Base-by-base conservation (phyloP, 345 rosid species). In the Erodium maritimum region DNA sequence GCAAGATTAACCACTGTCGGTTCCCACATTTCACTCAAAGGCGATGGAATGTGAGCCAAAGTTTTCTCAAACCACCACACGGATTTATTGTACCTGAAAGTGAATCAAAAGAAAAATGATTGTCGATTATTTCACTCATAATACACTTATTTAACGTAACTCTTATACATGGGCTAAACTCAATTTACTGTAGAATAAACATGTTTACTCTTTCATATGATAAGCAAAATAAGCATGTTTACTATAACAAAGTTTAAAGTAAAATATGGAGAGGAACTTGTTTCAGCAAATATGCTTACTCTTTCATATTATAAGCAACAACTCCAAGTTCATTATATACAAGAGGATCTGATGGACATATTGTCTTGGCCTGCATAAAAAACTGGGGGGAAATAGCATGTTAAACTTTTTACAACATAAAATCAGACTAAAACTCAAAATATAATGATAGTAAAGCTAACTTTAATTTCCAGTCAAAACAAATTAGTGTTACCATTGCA, bases 291-390 rank as follows among this genome's bases (percentile, higher is more conserved):
- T 42, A 37, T 73, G 63, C 95, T 69, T 81, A 90, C 97, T 93
- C 97, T 69, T 90, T 83, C 97, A 87, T 82, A 66, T 85, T 78
- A 76, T 82, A 93, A 58, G 99, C 88, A 75, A 93, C 99, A 74
- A 93, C 96, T 50, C 97, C 99, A 9, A 90, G 89, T 78, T 93
- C 99, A 66, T 90, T 93, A 69, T 82, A 87, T 25, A 93, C 91
- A 68, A 89, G 87, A 56, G 99, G 99, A 75, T 93, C 97, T 20
- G 91, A 85, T 58, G 91, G 82, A 65, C 96, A 90, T 59, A 89
- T 85, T 54, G 79, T 65, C 81, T 87, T 90, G 53, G 97, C 95
- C 90, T 90, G 95, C 87, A 85, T 82, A 65, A 87, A 82, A 72
- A 93, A 93, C 97, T 93, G 80, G 16, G 66, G n/a, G 67, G 67